phyloP scores from a whole-genome alignment of 352 stramenopile species.

The Bremia lactucae region DNA sequence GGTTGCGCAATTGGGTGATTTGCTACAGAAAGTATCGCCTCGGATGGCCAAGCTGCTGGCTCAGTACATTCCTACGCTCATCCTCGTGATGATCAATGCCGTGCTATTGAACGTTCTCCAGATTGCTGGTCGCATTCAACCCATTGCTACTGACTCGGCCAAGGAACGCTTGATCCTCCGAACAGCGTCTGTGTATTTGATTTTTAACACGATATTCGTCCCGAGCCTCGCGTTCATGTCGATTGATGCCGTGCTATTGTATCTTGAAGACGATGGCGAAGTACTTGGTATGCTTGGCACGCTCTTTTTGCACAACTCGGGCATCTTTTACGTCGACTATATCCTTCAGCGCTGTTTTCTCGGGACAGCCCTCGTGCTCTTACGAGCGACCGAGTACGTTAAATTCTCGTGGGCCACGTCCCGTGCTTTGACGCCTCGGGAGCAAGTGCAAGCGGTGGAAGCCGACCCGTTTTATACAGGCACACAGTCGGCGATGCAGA shows the following conservation, averaged over 20 bases:
- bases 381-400: conserved; percentile 67
- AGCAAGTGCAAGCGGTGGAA: conserved; percentile 61
- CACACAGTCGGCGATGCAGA: conserved; percentile 75
- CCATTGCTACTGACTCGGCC: conserved; percentile 72
- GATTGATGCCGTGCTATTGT: conserved; percentile 73
- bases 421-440: conserved; percentile 57
- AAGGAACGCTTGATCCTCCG: conserved; percentile 78
- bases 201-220: conserved; percentile 86
- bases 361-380: conserved; percentile 57
- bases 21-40: conserved; percentile 54
- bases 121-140: conserved; percentile 72
- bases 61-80: conserved; percentile 73
- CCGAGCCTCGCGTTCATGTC: conserved; percentile 79
- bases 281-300: conserved; percentile 74
- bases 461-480: conserved; percentile 77
- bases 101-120: conserved; percentile 79
- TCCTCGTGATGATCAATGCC: conserved; percentile 81
- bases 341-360: conserved; percentile 78
- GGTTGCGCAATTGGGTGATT: conserved; percentile 43
- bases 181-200: conserved; percentile 68
- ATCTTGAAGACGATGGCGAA: conserved; percentile 61
- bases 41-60: conserved; percentile 72
- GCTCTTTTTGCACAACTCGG: conserved; percentile 81
- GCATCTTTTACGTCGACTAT: conserved; percentile 86
- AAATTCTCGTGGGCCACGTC: conserved; percentile 77